Conservation (phyloP, 2,329 filamentous ascomycete species). For the Scedosporium dehoogii region DNA sequence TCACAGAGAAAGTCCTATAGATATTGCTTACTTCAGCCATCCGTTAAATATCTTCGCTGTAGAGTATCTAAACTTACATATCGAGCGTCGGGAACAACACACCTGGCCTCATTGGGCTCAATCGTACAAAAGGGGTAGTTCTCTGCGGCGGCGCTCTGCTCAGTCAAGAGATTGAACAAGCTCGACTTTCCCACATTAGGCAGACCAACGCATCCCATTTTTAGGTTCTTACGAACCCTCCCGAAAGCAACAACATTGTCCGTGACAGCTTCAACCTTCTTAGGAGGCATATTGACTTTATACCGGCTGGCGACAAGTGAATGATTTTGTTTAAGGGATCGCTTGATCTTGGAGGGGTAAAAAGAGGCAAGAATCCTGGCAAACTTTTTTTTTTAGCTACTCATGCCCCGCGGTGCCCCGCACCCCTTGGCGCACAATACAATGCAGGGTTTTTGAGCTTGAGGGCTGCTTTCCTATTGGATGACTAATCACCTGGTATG, state of each 20-base stretch:
- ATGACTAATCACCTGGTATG: no score
- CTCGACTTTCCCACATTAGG: conserved; percentile 36
- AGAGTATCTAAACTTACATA: conserved; percentile 23
- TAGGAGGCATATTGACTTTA: conserved; percentile 25
- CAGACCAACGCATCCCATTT: conserved; percentile 36
- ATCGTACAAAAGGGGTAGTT: conserved; percentile 37
- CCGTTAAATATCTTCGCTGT: neutral
- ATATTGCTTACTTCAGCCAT: conserved; percentile 6
- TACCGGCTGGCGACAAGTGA: no score
- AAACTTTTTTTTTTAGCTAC: no score
- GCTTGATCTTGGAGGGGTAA: no score
- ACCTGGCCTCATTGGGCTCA: conserved; percentile 35
- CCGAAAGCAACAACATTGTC: conserved; percentile 36
- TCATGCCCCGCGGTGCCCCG: no score
- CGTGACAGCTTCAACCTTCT: conserved; percentile 27
- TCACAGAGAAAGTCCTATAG: conserved; percentile 32
- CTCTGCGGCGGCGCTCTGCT: conserved; percentile 33
- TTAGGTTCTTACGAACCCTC: conserved; percentile 32
- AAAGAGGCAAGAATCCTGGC: no score
- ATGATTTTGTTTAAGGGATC: no score
- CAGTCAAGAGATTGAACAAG: conserved; percentile 34
- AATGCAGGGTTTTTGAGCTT: no score
- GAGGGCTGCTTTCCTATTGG: no score
- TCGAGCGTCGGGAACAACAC: conserved; percentile 31
- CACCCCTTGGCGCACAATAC: no score